phyloP scores from a whole-genome alignment of 345 rosid species.

The Microthlaspi erraticum region DNA sequence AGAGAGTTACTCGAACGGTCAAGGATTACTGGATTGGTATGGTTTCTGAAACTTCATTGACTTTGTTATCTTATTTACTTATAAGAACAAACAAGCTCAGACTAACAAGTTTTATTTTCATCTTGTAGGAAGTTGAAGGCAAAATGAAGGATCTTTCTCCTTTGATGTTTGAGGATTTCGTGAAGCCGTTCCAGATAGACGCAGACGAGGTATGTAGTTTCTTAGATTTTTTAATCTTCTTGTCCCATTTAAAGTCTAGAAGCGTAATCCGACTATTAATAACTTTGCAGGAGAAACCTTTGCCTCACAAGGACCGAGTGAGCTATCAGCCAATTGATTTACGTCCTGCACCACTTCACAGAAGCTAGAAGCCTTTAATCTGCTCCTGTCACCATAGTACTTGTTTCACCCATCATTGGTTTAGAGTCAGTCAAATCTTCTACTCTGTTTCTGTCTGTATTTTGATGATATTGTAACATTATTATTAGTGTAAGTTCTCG shows the following conservation, averaged over 20 bases:
- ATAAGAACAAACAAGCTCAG: not conserved
- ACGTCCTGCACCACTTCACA: constrained; percentile 82
- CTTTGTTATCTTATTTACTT: constrained; percentile 1
- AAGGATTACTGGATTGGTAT: constrained; percentile 96
- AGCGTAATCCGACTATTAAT: constrained; percentile 10
- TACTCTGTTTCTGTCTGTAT: constrained; percentile 17
- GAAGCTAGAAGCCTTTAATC: constrained; percentile 48
- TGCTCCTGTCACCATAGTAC: constrained; percentile 7
- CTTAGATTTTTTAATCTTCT: constrained; percentile 10
- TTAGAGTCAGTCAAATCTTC: constrained; percentile 13
- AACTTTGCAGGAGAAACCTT: constrained; percentile 66
- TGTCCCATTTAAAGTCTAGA: constrained; percentile 7
- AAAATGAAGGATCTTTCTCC: constrained; percentile 71
- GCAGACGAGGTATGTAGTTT: constrained; percentile 61
- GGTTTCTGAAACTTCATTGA: not conserved
- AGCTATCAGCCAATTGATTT: constrained; percentile 77
- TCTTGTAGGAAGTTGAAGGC: constrained; percentile 76
- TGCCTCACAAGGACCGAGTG: constrained; percentile 67
- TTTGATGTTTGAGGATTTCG: constrained; percentile 85
- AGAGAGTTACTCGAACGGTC: constrained; percentile 72
- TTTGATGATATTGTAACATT: constrained; percentile 20
- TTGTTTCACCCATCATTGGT: constrained; percentile 11
- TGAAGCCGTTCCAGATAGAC: constrained; percentile 77
- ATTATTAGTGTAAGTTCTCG: constrained; percentile 1
- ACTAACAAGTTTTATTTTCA: constrained; percentile 22